Evolutionary conservation across 2,329 filamentous ascomycete species (phyloP), one percentile per base, ranked within the genome.

Genomic region (Ceratocystis eucalypticola): DNA sequence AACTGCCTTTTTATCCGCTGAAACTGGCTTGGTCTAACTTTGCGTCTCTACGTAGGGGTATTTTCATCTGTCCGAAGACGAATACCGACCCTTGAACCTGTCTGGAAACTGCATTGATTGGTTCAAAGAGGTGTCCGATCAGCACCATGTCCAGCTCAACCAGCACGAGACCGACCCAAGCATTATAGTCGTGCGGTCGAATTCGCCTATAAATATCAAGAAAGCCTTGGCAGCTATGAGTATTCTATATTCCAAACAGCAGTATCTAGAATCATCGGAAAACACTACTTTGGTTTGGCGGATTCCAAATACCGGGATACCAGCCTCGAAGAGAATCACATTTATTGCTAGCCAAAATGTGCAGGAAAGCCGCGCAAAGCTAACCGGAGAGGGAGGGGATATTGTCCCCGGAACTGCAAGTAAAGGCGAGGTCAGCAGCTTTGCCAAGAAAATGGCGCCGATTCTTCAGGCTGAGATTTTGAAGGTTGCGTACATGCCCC

Each of bases 401-500:
- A 33, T 59, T 33, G 15, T 59, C 15, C 25, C 25, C 28, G 17
- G 25, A 59, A 30, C n/a, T 5, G 10, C 28, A 17, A 59, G 53
- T 33, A 6, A 37, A 25, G 12, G 28, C 12, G 7, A n/a, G 53
- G 53, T 59, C 6, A 59, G 53, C 53, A 30, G 17, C 7, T 59
- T 59, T 33, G 53, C 53, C 28, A 59, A 59, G 22, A 59, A 59
- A 30, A 30, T 59, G 2, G 53, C 53, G 15, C 53, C 53, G 2
- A 59, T 59, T 30, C 53, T 59, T 12, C 53, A 59, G 17, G 53
- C 53, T 7, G 25, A 59, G 53, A 25, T 59, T n/a, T 59, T 59
- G 53, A 59, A 59, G 53, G 53, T 59, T 3, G 53, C 53, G 17
- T 59, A 59, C 28, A 59, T 59, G 53, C 12, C 53, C 28, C 5